phyloP scores from a whole-genome alignment of 805 yeast genomes.

The Saccharomycopsis synnaedendra region DNA sequence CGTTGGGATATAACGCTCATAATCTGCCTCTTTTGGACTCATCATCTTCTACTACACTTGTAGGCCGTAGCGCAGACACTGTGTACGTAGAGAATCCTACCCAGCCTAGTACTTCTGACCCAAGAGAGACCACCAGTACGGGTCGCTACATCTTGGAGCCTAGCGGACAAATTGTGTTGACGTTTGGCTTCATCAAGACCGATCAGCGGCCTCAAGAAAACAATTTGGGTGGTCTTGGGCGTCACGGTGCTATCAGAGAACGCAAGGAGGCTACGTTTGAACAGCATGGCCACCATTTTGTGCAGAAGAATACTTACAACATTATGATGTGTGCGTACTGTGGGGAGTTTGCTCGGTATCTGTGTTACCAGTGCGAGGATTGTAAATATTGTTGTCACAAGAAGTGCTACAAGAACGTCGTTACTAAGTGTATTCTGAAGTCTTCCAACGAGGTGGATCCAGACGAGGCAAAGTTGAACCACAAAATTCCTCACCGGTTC shows the following conservation, averaged over 20 bases:
- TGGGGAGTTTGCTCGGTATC: slow-evolving; percentile 84
- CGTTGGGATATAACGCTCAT: slow-evolving; percentile 16
- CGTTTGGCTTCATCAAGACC: slow-evolving; percentile 69
- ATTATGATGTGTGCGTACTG: slow-evolving; percentile 97
- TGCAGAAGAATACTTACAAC: slow-evolving; percentile 87
- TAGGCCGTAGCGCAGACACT: neutral
- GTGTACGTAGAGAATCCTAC: neutral
- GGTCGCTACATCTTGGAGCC: slow-evolving; percentile 93
- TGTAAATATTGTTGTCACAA: slow-evolving; percentile 73
- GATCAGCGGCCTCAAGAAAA: neutral
- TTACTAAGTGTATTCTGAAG: slow-evolving; percentile 74
- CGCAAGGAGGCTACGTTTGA: slow-evolving; percentile 82
- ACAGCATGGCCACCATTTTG: slow-evolving; percentile 95
- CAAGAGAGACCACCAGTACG: slow-evolving; percentile 36
- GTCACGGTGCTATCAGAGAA: slow-evolving; percentile 97
- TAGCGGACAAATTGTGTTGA: slow-evolving; percentile 76
- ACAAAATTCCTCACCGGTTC: slow-evolving; percentile 93
- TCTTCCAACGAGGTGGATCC: slow-evolving; percentile 53
- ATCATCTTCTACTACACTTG: slow-evolving; percentile 6
- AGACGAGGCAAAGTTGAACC: slow-evolving; percentile 78
- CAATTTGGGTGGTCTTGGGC: slow-evolving; percentile 56
- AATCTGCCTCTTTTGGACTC: slow-evolving; percentile 18
- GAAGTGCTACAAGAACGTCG: slow-evolving; percentile 70
- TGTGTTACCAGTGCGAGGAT: slow-evolving; percentile 82
- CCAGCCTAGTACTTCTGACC: neutral